phyloP scores from a whole-genome alignment of 2,329 filamentous ascomycete genomes.

The Cytospora piceae region DNA sequence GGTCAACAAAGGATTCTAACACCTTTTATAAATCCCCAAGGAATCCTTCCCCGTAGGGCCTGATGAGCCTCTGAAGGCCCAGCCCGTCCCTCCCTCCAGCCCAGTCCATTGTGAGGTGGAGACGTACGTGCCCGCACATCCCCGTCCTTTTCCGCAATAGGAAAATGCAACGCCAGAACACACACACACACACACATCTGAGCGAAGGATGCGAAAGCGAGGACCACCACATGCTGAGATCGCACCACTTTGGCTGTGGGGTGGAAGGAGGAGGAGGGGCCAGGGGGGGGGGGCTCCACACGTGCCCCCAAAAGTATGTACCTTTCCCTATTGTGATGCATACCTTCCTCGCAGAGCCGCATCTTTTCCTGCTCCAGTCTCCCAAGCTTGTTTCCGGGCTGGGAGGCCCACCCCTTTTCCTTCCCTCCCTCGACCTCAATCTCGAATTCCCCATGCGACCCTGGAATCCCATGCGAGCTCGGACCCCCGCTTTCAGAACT shows the following conservation, averaged over 20 bases:
- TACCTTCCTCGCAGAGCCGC: not conserved
- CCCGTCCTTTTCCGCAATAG: not conserved
- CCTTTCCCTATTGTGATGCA: too few relatives aligned
- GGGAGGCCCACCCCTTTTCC: too few relatives aligned
- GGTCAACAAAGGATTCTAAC: too few relatives aligned
- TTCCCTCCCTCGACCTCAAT: not conserved
- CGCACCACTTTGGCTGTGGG: not conserved
- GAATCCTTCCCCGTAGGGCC: too few relatives aligned
- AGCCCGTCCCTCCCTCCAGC: too few relatives aligned
- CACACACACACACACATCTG: too few relatives aligned
- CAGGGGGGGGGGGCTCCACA: too few relatives aligned
- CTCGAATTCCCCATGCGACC: not conserved
- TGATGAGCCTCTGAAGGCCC: too few relatives aligned
- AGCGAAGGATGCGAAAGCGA: not conserved
- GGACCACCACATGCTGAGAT: not conserved
- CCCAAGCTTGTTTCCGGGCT: not conserved
- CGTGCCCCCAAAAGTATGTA: too few relatives aligned
- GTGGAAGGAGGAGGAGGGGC: too few relatives aligned
- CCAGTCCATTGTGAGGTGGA: not conserved
- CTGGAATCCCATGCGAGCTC: not conserved
- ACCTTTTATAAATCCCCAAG: too few relatives aligned
- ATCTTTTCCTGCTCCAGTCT: not conserved
- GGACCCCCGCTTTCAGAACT: not conserved
- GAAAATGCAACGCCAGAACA: not conserved
- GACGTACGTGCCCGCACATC: too few relatives aligned